Base-by-base conservation (phyloP, 2,329 filamentous ascomycete genomes). In the Alternaria arbusti region DNA sequence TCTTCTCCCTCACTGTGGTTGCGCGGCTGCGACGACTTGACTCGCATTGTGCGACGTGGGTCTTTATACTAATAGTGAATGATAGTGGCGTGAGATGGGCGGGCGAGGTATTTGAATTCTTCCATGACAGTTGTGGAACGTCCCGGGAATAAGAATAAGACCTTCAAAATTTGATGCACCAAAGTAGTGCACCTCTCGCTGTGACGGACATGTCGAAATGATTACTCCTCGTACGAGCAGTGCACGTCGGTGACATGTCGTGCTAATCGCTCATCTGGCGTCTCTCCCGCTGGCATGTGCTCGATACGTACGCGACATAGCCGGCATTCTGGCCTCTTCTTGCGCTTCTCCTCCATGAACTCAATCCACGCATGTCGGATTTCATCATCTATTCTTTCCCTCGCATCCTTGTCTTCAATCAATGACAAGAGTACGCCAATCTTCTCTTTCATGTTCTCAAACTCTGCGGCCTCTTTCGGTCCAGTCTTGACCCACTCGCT, bases 391-490 rank as follows among this genome's bases (percentile, higher is more conserved):
- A 67, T 46, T 10, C 17, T 52, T 6, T 52, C 28, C 17, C 30
- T 52, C 13, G 11, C 28, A 0, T 25, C 30, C 2, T 52, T 20
- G 10, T 52, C 20, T 0, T 52, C 20, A 8, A 54, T 44, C 9
- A 54, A 3, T 3, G 5, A n/a, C 6, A 51, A 43, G 0, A 58
- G 55, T n/a, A 15, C 7, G 6, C 32, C 23, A 15, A 44, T 47
- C 23, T 61, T 67, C 8, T 66, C 57, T 13, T 63, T 49, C n/a
- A 66, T 57, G 12, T 25, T 45, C 12, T 57, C 54, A 17, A 54
- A 22, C 45, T 51, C n/a, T 44, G 43, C 6, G 10, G 13, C 5
- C 4, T 52, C n/a, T 20, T 58, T 44, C 30, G 51, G 12, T 36
- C 26, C 26, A 22, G 6, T 15, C 13, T 36, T 49, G 22, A 59